phyloP scores from a whole-genome alignment of 768 basidiomycete genomes.

The Tephrocybe sp. region DNA sequence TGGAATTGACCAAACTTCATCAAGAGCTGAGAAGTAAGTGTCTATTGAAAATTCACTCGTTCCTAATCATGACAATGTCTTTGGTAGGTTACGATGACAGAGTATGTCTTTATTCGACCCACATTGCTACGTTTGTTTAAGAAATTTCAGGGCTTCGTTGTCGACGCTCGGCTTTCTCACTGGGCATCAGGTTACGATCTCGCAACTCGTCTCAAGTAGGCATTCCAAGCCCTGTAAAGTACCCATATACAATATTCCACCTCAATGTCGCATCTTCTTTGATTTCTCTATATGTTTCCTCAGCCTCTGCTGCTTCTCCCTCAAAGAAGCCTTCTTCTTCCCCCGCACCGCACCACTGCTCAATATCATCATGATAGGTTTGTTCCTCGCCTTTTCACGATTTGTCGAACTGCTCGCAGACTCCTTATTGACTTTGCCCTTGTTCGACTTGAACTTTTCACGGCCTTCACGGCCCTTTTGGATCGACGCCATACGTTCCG shows the following conservation, averaged over 20 bases:
- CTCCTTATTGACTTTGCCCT: conserved; percentile 89
- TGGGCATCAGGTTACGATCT: conserved; percentile 70
- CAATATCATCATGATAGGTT: conserved; percentile 94
- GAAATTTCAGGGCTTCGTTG: conserved; percentile 47
- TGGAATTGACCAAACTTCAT: conserved; percentile 64
- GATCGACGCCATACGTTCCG: conserved; percentile 88
- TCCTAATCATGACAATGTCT: neutral
- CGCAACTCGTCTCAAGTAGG: conserved; percentile 32
- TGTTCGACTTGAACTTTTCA: conserved; percentile 87
- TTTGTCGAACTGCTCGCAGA: conserved; percentile 85
- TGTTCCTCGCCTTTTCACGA: conserved; percentile 88
- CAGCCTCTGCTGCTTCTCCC: conserved; percentile 78
- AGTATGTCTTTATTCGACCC: conserved; percentile 31
- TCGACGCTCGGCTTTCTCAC: conserved; percentile 79
- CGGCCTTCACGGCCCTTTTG: conserved; percentile 92
- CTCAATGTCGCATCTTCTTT: conserved; percentile 47
- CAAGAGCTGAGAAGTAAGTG: conserved; percentile 60
- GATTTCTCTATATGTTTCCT: conserved; percentile 71
- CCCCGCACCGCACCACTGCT: conserved; percentile 71
- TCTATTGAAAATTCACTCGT: no score
- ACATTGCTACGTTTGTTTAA: neutral
- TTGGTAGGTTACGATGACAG: conserved; percentile 53
- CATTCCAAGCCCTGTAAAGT: neutral
- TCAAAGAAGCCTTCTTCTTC: conserved; percentile 80
- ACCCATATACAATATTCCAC: neutral